Base-by-base conservation (phyloP, 495 filamentous ascomycete genomes). In the Venustampulla echinocandica region DNA sequence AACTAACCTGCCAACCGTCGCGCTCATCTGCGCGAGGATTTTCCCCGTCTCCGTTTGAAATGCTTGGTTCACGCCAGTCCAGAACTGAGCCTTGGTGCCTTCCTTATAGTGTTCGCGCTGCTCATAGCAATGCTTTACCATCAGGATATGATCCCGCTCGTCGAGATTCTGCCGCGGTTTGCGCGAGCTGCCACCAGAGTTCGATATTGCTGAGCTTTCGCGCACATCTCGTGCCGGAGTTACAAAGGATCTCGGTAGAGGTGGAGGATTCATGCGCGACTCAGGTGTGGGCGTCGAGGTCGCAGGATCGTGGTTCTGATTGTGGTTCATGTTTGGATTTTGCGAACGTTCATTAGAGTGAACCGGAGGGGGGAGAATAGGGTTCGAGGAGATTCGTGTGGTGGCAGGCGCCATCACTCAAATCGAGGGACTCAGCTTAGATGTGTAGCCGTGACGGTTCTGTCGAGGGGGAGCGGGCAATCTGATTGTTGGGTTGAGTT, bases 1-100 rank as follows among this genome's bases (percentile, higher is more conserved):
- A 33, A 58, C 55, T 42, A 58, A 43, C 36, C 55, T 35, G 18
- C 46, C 55, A 10, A 58, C 55, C 3, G 55, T 58, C 20, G 55
- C 55, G 36, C 55, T 58, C 55, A 58, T 58, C 52, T 58, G 55
- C 13, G 55, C 55, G 0, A 58, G 25, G 5, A 58, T 35, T 27
- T 58, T 58, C 3, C 55, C 55, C 11, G 55, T 58, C 10, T 58
- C 55, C 17, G 14, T 21, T 40, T 58, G 55, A 38, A 58, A 58
- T 20, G 55, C 55, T 5, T 43, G 15, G 42, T 55, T 55, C 14
- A 58, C 55, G 11, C 47, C 48, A 2, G 44, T 40, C 55, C 55
- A 58, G 45, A 58, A 58, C 36, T 54, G 51, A 7, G 55, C 50
- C 18, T 58, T 58, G 5, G 55, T 54, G 3, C 55, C 55, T 45